These are phyloP conservation scores for Arctostaphylos glauca DNA, from an alignment of 148 eudicot species.

Conservation along the genomic window DNA sequence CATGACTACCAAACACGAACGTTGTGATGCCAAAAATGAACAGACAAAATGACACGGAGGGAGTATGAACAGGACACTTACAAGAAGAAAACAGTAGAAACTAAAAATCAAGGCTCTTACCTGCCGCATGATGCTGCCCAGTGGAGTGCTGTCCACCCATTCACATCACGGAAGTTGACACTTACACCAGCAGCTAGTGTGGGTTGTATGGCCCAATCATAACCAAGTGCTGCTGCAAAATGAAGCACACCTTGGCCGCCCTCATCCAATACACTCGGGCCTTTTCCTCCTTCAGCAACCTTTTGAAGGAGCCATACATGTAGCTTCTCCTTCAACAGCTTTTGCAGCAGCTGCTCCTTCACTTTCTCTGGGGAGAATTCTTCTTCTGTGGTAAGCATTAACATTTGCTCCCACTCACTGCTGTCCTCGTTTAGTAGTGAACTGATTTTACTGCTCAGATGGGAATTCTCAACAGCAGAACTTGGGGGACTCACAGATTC, in stretches of 20 bases:
- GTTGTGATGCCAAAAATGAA: not conserved
- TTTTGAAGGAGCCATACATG: slow-evolving; percentile 67
- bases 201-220: slow-evolving; percentile 73
- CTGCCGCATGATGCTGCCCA: slow-evolving; percentile 92
- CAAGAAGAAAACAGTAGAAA: not conserved
- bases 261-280: slow-evolving; percentile 63
- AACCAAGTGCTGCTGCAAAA: slow-evolving; percentile 80
- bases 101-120: slow-evolving; percentile 25
- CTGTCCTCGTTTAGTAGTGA: slow-evolving; percentile 37
- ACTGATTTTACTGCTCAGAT: slow-evolving; percentile 39
- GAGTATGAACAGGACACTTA: not conserved
- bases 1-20: not conserved
- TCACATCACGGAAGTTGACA: slow-evolving; percentile 72
- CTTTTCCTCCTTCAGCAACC: slow-evolving; percentile 65
- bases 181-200: slow-evolving; percentile 69
- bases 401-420: slow-evolving; percentile 50
- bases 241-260: slow-evolving; percentile 81
- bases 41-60: not conserved
- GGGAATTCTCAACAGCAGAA: slow-evolving; percentile 25
- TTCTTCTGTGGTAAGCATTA: slow-evolving; percentile 36
- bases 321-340: slow-evolving; percentile 58
- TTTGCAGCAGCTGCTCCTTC: slow-evolving; percentile 52
- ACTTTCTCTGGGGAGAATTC: slow-evolving; percentile 35
- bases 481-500: slow-evolving; percentile 30
- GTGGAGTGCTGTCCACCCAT: slow-evolving; percentile 89